These are phyloP conservation scores for Acrodontium crateriforme DNA, from an alignment of 2,329 filamentous ascomycete genomes.

Conservation along the genomic window DNA sequence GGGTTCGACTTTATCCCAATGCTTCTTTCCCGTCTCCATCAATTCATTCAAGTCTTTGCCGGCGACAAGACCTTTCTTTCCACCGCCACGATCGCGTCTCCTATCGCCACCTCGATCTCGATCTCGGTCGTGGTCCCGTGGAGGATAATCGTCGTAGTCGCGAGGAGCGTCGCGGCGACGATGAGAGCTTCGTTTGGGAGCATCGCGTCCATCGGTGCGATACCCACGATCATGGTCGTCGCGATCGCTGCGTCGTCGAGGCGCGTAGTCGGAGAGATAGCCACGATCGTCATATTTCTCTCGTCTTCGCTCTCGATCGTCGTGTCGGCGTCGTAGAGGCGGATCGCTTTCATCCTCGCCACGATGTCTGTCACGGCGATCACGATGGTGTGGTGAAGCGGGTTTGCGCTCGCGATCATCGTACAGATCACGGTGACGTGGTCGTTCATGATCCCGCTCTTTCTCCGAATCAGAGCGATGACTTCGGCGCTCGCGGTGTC, in stretches of 20 bases:
- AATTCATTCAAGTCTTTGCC: constrained; percentile 12
- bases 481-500: constrained; percentile 1
- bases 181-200: neutral
- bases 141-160: constrained; percentile 2
- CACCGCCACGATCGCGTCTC: constrained; percentile 4
- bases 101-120: constrained; percentile 6
- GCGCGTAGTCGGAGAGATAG: constrained; percentile 17
- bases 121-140: constrained; percentile 12
- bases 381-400: constrained; percentile 1
- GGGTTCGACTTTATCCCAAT: constrained; percentile 18
- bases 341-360: constrained; percentile 3
- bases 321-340: constrained; percentile 2
- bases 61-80: constrained; percentile 4
- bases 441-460: too few relatives aligned
- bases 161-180: neutral
- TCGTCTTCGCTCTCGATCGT: constrained; percentile 3
- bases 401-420: constrained; percentile 3
- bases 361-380: constrained; percentile 5
- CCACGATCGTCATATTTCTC: constrained; percentile 12
- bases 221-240: constrained; percentile 13
- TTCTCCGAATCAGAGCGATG: neutral
- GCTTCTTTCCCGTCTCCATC: constrained; percentile 18
- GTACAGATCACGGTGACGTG: neutral
- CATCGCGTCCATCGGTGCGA: constrained; percentile 16
- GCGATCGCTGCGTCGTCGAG: constrained; percentile 11